Evolutionary conservation across 768 basidiomycete genomes (phyloP), one percentile per base, ranked within the genome.

Genomic region (Candolleomyces efflorescens): DNA sequence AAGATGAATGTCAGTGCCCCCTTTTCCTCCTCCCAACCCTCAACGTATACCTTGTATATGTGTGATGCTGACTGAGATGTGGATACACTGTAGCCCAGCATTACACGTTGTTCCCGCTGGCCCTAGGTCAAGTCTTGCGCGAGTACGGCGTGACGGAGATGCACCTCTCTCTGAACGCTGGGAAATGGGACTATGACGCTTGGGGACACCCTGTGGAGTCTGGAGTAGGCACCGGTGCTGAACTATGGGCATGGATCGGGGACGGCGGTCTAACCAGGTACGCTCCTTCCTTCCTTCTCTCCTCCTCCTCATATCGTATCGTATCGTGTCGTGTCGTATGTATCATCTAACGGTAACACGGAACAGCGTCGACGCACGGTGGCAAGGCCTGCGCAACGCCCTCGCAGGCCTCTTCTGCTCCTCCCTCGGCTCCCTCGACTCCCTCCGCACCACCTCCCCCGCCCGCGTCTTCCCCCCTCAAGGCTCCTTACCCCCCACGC

Each of bases 341-440:
- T 48, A 38, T 54, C 23, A 36, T 27, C 60, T 57, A 18, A 47
- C 56, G 5, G 32, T 62, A 23, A 60, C 54, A 39, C 45, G 55
- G 51, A 23, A 26, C 64, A 93, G 90, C 20, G 73, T 89, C 27
- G 88, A 92, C 60, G 77, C 81, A 47, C 83, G 90, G 24, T 98
- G 95, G 94, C 79, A 80, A 59, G 88, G 87, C 7, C 80, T 97
- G 3, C 85, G 93, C 22, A 95, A 96, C 65, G 88, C 92, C 6
- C 79, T 98, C 2, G 89, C 94, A 0, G 97, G 97, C 18, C 76
- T 98, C 3, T 98, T 99, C 73, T 98, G 97, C 64, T 93, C 96
- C 10, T 94, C 93, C 3, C 79, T 98, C 0, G 91, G 88, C 13
- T 82, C 85, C 46, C 71, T 92, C 32, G 86, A 92, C 66, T 82